Evolutionary conservation across 805 yeast species (phyloP).

Genomic region (Pichia sporocuriosa): DNA sequence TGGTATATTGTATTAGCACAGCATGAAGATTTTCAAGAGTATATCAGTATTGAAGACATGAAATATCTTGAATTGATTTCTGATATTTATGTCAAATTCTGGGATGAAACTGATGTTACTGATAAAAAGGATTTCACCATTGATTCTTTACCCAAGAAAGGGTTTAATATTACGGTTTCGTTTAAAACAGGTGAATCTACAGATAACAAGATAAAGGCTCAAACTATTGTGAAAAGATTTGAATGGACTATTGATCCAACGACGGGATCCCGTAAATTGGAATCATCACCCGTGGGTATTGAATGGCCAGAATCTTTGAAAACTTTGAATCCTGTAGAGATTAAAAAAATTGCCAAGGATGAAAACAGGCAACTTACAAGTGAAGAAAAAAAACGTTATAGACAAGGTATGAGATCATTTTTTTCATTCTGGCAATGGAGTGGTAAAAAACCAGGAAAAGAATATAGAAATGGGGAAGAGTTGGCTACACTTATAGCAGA

Average conservation of each 20-base stretch:
- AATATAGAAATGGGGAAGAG: constrained; percentile 72
- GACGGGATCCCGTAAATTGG: constrained; percentile 48
- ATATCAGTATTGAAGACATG: constrained; percentile 67
- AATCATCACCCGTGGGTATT: constrained; percentile 48
- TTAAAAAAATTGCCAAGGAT: constrained; percentile 32
- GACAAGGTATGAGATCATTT: constrained; percentile 73
- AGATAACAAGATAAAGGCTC: constrained; percentile 45
- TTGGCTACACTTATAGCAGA: constrained; percentile 67
- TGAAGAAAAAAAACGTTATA: constrained; percentile 53
- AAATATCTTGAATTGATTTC: constrained; percentile 61
- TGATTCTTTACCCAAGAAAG: constrained; percentile 22
- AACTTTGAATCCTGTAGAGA: constrained; percentile 46
- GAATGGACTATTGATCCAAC: constrained; percentile 36
- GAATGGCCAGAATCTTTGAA: constrained; percentile 65
- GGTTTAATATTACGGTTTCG: constrained; percentile 54
- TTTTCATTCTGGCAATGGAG: constrained; percentile 88
- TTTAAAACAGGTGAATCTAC: constrained; percentile 41
- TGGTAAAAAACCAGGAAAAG: constrained; percentile 69
- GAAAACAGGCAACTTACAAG: constrained; percentile 31
- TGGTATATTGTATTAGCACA: constrained; percentile 86
- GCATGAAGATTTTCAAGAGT: constrained; percentile 80
- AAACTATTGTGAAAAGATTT: constrained; percentile 56
- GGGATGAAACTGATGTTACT: constrained; percentile 30
- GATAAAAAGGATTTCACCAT: background rate
- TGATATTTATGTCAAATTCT: constrained; percentile 56